These are phyloP conservation scores for Chytriomyces confervae DNA, from an alignment of 192 early-diverging fungal species.

Conservation along the genomic window DNA sequence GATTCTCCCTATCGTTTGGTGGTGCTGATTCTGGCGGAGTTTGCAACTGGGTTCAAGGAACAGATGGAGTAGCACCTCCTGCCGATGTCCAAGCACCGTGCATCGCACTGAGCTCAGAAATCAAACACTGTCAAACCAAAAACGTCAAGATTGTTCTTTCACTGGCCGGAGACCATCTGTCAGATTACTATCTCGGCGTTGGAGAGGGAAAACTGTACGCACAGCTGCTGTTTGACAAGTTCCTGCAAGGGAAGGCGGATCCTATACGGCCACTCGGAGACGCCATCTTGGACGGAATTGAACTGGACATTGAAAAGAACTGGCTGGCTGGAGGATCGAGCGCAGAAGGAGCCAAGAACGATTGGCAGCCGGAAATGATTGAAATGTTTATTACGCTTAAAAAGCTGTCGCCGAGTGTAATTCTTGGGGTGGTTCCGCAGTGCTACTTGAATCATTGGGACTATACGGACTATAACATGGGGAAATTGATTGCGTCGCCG, in stretches of 20 bases:
- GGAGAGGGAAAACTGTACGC: slow-evolving; percentile 14
- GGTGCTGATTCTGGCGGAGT: background rate
- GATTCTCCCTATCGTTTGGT: background rate
- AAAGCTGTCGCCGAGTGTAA: background rate
- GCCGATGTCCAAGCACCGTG: background rate
- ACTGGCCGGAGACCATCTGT: slow-evolving; percentile 3
- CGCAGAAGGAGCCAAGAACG: background rate
- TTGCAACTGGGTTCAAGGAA: background rate
- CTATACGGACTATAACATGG: slow-evolving; percentile 8
- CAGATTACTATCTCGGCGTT: background rate
- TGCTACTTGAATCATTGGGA: slow-evolving; percentile 17
- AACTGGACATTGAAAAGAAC: slow-evolving; percentile 20
- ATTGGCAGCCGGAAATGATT: background rate
- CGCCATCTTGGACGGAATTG: slow-evolving; percentile 12
- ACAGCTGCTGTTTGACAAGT: slow-evolving; percentile 9
- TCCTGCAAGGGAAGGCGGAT: slow-evolving; percentile 7
- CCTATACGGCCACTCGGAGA: slow-evolving; percentile 3
- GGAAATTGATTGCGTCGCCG: slow-evolving; percentile 9
- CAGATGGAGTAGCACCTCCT: background rate
- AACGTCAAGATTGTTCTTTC: slow-evolving; percentile 13
- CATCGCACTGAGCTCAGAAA: background rate
- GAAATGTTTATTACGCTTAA: background rate
- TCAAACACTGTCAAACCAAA: slow-evolving; percentile 3
- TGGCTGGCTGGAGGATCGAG: background rate
- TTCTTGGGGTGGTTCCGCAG: slow-evolving; percentile 10